Percentiles rank a stretch among this genome's conserved stretches.
Conservation (phyloP, 495 filamentous ascomycete species). For the Corynascus novoguineensis region DNA sequence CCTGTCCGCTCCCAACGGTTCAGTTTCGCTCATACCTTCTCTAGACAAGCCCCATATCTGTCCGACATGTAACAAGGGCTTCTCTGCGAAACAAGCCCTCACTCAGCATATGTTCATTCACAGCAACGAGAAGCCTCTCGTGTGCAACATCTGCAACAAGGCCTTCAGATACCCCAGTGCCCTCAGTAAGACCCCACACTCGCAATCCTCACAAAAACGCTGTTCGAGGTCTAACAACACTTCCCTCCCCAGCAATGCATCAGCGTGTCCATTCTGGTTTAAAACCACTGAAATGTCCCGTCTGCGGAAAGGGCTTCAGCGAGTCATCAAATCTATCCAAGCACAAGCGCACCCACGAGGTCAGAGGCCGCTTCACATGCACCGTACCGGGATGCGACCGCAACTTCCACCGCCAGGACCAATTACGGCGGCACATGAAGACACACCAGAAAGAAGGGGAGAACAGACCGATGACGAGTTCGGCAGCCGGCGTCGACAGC, state of each 20-base stretch:
- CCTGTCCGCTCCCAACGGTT: neutral
- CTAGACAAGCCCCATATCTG: slow-evolving; percentile 56
- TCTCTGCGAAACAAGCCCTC: slow-evolving; percentile 56
- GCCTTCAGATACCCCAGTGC: slow-evolving; percentile 52
- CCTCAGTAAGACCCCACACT: slow-evolving; percentile 43
- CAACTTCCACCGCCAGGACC: slow-evolving; percentile 53
- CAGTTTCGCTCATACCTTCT: neutral
- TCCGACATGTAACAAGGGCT: slow-evolving; percentile 47
- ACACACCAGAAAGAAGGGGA: slow-evolving; percentile 31
- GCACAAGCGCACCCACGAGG: slow-evolving; percentile 46
- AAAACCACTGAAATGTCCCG: slow-evolving; percentile 45
- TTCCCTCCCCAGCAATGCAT: slow-evolving; percentile 48
- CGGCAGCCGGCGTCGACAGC: neutral
- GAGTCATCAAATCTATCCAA: slow-evolving; percentile 55
- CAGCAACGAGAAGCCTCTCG: slow-evolving; percentile 55
- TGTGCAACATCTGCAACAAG: slow-evolving; percentile 50
- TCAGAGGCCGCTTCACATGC: slow-evolving; percentile 47
- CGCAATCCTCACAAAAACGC: too few species aligned
- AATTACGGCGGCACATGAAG: slow-evolving; percentile 43
- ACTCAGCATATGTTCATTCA: slow-evolving; percentile 58
- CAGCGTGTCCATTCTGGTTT: slow-evolving; percentile 49
- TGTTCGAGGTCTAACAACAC: too few species aligned
- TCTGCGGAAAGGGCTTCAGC: slow-evolving; percentile 47
- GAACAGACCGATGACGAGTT: neutral
- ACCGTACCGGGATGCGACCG: slow-evolving; percentile 43